A percentile compares a stretch with the other conserved stretches of the same genome.
These are phyloP conservation scores for Pseudoneurospora amorphoporcata DNA, from an alignment of 495 filamentous ascomycete species.

Conservation along the genomic window DNA sequence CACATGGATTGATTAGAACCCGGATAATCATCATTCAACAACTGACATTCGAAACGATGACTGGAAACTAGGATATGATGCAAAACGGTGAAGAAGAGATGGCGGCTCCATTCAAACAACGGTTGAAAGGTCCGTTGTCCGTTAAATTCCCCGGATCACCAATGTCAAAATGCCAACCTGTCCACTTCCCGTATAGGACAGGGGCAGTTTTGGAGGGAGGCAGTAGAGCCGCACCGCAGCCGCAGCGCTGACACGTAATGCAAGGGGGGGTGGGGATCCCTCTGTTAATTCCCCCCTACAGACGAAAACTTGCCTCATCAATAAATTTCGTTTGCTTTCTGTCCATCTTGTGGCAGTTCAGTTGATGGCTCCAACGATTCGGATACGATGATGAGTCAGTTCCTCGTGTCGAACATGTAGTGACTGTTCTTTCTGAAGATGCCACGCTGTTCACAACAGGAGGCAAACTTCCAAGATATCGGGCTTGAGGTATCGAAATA, in stretches of 20 bases:
- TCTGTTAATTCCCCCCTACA: neutral
- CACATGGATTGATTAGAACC: neutral
- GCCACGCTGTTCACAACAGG: neutral
- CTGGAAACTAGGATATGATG: neutral
- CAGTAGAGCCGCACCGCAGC: neutral
- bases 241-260: neutral
- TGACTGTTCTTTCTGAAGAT: neutral
- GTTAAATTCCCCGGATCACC: neutral
- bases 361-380: neutral
- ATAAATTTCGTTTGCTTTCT: too few relatives aligned
- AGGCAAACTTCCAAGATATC: neutral
- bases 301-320: neutral
- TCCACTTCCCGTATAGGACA: neutral
- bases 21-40: neutral
- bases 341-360: neutral
- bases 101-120: neutral
- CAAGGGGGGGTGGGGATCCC: neutral
- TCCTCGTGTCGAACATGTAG: neutral
- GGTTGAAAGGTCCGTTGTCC: neutral
- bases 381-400: neutral
- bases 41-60: constrained; percentile 2
- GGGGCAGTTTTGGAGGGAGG: neutral
- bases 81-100: neutral
- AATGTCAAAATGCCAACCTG: neutral
- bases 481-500: neutral